Evolutionary conservation across 306 rosid genomes (phyloP), one percentile per base, ranked within the genome.

Genomic region (Ziziphus jujuba): DNA sequence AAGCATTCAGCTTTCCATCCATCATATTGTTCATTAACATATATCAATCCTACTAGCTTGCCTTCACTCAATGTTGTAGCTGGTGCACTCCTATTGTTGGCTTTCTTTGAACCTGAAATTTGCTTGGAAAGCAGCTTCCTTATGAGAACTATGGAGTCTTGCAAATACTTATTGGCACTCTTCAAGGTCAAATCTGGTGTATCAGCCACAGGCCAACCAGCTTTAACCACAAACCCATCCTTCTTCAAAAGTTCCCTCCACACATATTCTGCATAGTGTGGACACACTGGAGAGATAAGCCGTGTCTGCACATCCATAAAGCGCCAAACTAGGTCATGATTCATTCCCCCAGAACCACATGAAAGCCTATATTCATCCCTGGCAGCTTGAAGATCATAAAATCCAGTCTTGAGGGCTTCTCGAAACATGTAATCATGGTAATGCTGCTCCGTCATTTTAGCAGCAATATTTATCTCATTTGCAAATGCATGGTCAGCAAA

Each of bases 251-350:
- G 74, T 64, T 80, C 90, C 77, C 89, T 85, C 98, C 98, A 91
- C 50, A 89, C 79, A 74, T 81, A 82, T 70, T 91, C 98, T 10
- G 89, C 90, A 82, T 91, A 91, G 73, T 91, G 98, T 0, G 98
- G 98, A 72, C 98, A 91, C 33, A 91, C 87, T 62, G 98, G 98
- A 75, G 90, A 83, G 24, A 91, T 49, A 51, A 91, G 90, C 53
- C 98, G 90, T 6, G 98, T 91, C 76, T 91, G 98, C 73, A 87
- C 95, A 75, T 91, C 96, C 95, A 91, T 91, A 82, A 85, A 91
- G 23, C 67, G 95, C 85, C 76, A 69, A 55, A 89, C 87, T 53
- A 91, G 73, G 13, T 91, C 88, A 64, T 63, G 85, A 76, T 89
- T 91, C 81, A 66, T 75, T 55, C 98, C 98, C 16, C 84, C 87